phyloP scores from a whole-genome alignment of 2,329 filamentous ascomycete species.

The Colletotrichum sp. region DNA sequence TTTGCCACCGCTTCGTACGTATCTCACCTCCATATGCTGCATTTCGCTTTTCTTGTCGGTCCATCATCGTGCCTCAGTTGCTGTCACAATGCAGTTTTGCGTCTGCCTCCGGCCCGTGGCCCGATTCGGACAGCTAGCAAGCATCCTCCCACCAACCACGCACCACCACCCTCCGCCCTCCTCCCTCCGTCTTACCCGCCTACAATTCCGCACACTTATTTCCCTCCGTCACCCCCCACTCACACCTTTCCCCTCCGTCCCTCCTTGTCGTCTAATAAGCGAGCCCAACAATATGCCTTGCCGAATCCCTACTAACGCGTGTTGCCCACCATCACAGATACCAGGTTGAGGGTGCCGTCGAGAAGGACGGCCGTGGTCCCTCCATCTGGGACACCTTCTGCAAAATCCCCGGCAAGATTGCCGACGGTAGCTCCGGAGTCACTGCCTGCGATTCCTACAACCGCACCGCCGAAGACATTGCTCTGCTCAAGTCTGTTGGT shows the following conservation, averaged over 20 bases:
- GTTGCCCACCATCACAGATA: constrained; percentile 59
- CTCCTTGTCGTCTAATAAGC: background rate
- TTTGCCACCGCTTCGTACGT: constrained; percentile 78
- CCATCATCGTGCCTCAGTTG: background rate
- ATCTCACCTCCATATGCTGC: background rate
- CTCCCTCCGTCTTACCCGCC: constrained; percentile 11
- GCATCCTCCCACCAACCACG: background rate
- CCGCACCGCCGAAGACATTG: constrained; percentile 77
- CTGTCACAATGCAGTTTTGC: constrained; percentile 4
- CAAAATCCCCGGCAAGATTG: constrained; percentile 80
- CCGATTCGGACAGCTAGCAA: constrained; percentile 14
- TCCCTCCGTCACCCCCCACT: background rate
- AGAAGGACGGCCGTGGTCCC: constrained; percentile 78
- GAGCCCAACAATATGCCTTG: background rate
- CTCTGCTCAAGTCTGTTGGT: constrained; percentile 75
- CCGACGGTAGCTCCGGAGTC: constrained; percentile 75
- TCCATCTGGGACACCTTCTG: constrained; percentile 95
- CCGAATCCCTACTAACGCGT: constrained; percentile 4
- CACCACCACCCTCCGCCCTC: background rate
- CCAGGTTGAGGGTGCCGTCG: constrained; percentile 81
- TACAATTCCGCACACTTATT: background rate
- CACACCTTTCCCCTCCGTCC: background rate
- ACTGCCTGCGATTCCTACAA: constrained; percentile 89
- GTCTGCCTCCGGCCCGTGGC: background rate
- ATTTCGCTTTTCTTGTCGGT: background rate